Conservation (phyloP, 108 stramenopile species). For the Chaetoceros tenuissimus region DNA sequence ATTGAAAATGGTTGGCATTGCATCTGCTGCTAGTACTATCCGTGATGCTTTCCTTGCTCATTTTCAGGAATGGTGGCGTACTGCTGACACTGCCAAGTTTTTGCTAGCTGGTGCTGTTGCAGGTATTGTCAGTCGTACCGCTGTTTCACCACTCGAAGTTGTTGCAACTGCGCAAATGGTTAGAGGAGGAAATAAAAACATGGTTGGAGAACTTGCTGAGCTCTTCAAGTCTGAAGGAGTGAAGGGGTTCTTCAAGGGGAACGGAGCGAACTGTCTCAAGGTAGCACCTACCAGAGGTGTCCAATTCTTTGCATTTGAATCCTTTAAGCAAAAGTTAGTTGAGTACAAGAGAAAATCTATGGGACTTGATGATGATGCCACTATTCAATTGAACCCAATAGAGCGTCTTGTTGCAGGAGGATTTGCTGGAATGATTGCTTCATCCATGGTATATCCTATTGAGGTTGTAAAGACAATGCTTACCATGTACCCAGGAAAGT, state of each 20-base stretch:
- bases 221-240: slow-evolving; percentile 29
- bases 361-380: slow-evolving; percentile 12
- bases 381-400: slow-evolving; percentile 16
- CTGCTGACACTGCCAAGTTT: too few species aligned
- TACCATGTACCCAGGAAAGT: slow-evolving; percentile 26
- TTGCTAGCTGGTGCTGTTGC: slow-evolving; percentile 34
- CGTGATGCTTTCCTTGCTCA: too few species aligned
- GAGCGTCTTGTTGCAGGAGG: slow-evolving; percentile 27
- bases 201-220: slow-evolving; percentile 17
- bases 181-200: slow-evolving; percentile 22
- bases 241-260: slow-evolving; percentile 34
- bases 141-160: slow-evolving; percentile 30
- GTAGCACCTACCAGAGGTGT: slow-evolving; percentile 32
- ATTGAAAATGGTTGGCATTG: too few species aligned
- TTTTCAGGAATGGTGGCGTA: too few species aligned
- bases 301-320: slow-evolving; percentile 33
- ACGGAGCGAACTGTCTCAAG: slow-evolving; percentile 43
- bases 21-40: too few species aligned
- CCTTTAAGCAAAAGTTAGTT: slow-evolving; percentile 23
- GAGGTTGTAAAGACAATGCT: slow-evolving; percentile 41
- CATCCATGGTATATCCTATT: slow-evolving; percentile 33
- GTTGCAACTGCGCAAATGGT: slow-evolving; percentile 33
- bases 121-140: slow-evolving; percentile 29
- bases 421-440: slow-evolving; percentile 31
- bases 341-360: slow-evolving; percentile 7